Evolutionary conservation across 2,329 filamentous ascomycete genomes (phyloP).

Genomic region (Alternaria angustiovoidea): DNA sequence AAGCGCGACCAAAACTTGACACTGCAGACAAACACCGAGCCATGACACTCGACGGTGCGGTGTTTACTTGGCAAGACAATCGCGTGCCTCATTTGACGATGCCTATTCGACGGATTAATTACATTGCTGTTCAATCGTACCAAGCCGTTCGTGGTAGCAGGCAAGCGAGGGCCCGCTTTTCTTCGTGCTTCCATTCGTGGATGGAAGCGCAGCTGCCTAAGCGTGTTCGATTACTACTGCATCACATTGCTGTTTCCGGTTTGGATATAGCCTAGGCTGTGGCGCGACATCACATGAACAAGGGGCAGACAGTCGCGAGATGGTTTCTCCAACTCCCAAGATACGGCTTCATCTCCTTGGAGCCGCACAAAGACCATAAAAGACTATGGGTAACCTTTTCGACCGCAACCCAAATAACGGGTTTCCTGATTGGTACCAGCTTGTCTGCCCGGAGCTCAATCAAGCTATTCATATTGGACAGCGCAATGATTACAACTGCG

Average conservation of each 20-base stretch:
- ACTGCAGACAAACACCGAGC: neutral
- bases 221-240: too few relatives aligned
- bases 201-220: too few relatives aligned
- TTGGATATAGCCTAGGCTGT: neutral
- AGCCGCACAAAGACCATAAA: neutral
- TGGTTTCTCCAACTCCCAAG: too few relatives aligned
- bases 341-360: neutral
- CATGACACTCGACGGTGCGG: neutral
- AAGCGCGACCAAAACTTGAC: neutral
- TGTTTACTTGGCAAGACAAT: neutral
- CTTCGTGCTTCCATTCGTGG: too few relatives aligned
- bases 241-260: neutral
- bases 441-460: neutral
- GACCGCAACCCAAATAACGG: neutral
- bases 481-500: neutral
- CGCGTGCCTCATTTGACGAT: neutral
- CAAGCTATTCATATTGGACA: neutral
- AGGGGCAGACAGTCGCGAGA: neutral
- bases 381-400: neutral
- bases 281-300: neutral
- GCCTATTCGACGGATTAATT: neutral
- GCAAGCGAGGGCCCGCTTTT: too few relatives aligned
- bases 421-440: neutral
- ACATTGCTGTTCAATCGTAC: neutral
- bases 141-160: too few relatives aligned